Evolutionary conservation across 176 grass and related monocot genomes (phyloP).

Genomic region (Themeda triandra): DNA sequence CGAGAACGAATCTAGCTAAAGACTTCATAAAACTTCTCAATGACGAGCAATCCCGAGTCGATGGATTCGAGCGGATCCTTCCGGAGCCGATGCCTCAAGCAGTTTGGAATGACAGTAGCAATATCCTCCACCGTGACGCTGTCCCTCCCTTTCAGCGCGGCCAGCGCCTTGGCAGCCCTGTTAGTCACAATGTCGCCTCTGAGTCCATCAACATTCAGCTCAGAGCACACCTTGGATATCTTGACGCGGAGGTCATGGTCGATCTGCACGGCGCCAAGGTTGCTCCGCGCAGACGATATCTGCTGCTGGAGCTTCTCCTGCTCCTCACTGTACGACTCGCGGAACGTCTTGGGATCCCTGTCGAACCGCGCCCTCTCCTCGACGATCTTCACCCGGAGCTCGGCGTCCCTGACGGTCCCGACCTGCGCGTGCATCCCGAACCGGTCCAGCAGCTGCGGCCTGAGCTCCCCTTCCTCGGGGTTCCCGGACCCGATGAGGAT

Average conservation of each 20-base stretch:
- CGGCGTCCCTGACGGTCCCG: conserved; percentile 77
- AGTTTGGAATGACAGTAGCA: conserved; percentile 90
- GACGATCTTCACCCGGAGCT: conserved; percentile 95
- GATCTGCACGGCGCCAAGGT: conserved; percentile 63
- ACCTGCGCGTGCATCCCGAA: conserved; percentile 99
- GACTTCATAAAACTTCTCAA: conserved; percentile 97
- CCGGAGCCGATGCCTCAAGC: conserved; percentile 92
- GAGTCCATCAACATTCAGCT: conserved; percentile 92
- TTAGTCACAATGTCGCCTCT: conserved; percentile 95
- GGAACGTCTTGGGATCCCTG: conserved; percentile 74
- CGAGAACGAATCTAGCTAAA: conserved; percentile 58
- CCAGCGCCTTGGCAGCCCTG: conserved; percentile 83
- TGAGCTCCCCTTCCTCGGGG: conserved; percentile 91
- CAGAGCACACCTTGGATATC: conserved; percentile 89
- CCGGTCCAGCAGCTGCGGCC: conserved; percentile 89
- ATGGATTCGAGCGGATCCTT: conserved; percentile 96
- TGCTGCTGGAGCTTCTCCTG: conserved; percentile 89
- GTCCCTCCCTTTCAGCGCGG: conserved; percentile 88
- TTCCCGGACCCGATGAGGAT: conserved; percentile 98
- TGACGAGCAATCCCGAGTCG: conserved; percentile 85
- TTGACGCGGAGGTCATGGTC: conserved; percentile 93
- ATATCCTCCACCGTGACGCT: conserved; percentile 83
- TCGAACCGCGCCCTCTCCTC: conserved; percentile 89
- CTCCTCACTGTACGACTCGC: conserved; percentile 65
- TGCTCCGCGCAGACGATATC: conserved; percentile 61